A percentile compares a stretch with the other conserved stretches of the same genome.
phyloP scores from a whole-genome alignment of 1,284 basidiomycete genomes.

The Apiotrichum akiyoshidainum region DNA sequence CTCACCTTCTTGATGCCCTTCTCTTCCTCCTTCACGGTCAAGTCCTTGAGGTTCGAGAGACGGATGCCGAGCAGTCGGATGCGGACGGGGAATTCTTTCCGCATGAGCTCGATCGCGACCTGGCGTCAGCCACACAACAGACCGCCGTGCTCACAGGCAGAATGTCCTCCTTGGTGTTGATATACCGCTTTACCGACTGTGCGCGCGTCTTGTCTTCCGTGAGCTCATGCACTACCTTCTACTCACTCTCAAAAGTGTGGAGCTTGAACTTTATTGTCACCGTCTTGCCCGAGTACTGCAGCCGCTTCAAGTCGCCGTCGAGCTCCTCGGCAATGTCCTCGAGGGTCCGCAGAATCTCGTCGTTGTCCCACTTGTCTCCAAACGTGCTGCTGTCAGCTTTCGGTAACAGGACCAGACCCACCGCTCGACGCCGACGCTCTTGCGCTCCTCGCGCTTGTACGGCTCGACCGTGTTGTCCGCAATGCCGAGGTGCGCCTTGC shows the following conservation, averaged over 20 bases:
- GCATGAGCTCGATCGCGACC: slow-evolving; percentile 77
- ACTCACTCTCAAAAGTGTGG: slow-evolving; percentile 48
- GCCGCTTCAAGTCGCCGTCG: slow-evolving; percentile 66
- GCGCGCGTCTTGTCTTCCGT: slow-evolving; percentile 71
- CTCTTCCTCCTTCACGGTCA: slow-evolving; percentile 49
- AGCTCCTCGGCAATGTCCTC: slow-evolving; percentile 75
- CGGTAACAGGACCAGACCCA: slow-evolving; percentile 39
- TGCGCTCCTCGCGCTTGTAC: slow-evolving; percentile 70
- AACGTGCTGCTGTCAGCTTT: slow-evolving; percentile 64
- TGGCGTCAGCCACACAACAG: slow-evolving; percentile 38
- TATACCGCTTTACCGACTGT: slow-evolving; percentile 69
- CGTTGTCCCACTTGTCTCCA: slow-evolving; percentile 61
- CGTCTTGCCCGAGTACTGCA: slow-evolving; percentile 51
- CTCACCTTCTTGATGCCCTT: slow-evolving; percentile 41
- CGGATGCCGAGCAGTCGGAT: slow-evolving; percentile 77
- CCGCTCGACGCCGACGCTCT: slow-evolving; percentile 87
- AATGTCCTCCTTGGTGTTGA: slow-evolving; percentile 72
- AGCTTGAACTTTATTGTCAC: slow-evolving; percentile 51
- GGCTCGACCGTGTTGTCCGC: slow-evolving; percentile 76
- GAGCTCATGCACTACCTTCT: slow-evolving; percentile 8
- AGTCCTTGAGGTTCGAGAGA: slow-evolving; percentile 77
- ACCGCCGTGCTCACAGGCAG: slow-evolving; percentile 58
- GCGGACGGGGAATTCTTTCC: slow-evolving; percentile 70
- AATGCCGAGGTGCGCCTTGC: slow-evolving; percentile 75
- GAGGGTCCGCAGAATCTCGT: slow-evolving; percentile 68